Conservation (phyloP, 73 alveolate species). For the Paramecium tetraurelia region DNA sequence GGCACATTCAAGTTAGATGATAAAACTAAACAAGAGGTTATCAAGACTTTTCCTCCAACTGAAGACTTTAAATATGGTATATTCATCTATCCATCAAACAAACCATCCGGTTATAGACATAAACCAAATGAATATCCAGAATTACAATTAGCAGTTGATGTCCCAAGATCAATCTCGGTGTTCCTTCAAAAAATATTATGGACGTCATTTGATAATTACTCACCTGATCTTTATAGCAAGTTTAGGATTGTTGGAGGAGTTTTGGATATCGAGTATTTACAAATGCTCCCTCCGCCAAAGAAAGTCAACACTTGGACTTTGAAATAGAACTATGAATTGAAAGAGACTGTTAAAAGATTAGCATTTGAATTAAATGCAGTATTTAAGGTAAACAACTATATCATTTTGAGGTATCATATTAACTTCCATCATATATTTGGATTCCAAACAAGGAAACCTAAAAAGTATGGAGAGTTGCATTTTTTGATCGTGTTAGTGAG, state of each 20-base stretch:
- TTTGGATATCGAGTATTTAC: conserved; percentile 67
- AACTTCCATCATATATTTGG: conserved; percentile 72
- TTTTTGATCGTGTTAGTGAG: conserved; percentile 66
- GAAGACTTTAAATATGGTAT: conserved; percentile 47
- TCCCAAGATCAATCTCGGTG: conserved; percentile 20
- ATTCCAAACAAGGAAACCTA: conserved; percentile 65
- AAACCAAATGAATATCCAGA: conserved; percentile 44
- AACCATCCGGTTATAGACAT: conserved; percentile 44
- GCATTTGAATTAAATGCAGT: conserved; percentile 34
- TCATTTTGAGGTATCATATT: conserved; percentile 53
- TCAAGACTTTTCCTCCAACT: conserved; percentile 9
- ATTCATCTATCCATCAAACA: conserved; percentile 21
- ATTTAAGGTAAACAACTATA: not conserved
- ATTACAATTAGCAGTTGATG: not conserved
- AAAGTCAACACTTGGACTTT: conserved; percentile 55
- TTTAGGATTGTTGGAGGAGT: conserved; percentile 83
- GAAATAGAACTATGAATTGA: conserved; percentile 39
- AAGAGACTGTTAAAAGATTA: conserved; percentile 55
- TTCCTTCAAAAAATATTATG: not conserved
- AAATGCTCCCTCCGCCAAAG: conserved; percentile 46
- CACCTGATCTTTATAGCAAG: conserved; percentile 68
- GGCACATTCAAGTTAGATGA: conserved; percentile 23
- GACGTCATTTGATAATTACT: conserved; percentile 35
- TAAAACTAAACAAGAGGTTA: conserved; percentile 30
- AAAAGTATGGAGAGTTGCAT: conserved; percentile 71